Conservation (phyloP, 768 basidiomycete species). For the Leccinum longicurvipes region DNA sequence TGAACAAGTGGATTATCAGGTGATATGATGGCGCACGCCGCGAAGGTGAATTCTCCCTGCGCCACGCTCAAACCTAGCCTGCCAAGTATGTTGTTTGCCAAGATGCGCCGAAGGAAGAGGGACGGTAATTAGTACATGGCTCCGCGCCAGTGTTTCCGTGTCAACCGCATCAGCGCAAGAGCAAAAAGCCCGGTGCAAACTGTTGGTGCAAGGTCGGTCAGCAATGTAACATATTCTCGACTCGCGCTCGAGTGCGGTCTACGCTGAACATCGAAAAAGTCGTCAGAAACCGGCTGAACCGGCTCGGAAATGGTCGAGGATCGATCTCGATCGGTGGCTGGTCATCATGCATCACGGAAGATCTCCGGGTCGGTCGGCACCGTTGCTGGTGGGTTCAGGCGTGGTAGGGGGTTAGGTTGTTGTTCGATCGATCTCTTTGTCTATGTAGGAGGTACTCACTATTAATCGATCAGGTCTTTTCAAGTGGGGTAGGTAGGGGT, state of each 20-base stretch:
- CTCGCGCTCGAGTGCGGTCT: slow-evolving; percentile 48
- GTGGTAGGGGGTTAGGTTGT: background rate
- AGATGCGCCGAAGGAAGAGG: too few relatives aligned
- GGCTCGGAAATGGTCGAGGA: slow-evolving; percentile 40
- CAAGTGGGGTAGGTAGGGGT: too few relatives aligned
- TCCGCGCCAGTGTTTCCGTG: slow-evolving; percentile 18
- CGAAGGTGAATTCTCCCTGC: too few relatives aligned
- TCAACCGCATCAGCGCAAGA: slow-evolving; percentile 43
- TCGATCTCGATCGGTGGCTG: slow-evolving; percentile 70
- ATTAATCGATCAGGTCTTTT: background rate
- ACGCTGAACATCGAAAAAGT: slow-evolving; percentile 61
- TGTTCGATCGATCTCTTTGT: background rate
- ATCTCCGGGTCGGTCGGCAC: background rate
- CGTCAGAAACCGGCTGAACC: slow-evolving; percentile 14
- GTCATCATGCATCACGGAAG: too few relatives aligned
- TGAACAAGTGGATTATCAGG: too few relatives aligned
- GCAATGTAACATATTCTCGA: slow-evolving; percentile 31
- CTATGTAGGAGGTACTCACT: background rate
- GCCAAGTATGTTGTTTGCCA: too few relatives aligned
- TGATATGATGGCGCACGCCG: too few relatives aligned
- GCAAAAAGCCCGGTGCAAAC: slow-evolving; percentile 12
- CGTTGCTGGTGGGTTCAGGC: background rate
- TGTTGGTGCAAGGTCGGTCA: slow-evolving; percentile 38
- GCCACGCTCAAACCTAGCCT: too few relatives aligned
- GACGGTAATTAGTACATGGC: too few relatives aligned